Evolutionary conservation across 306 rosid species (phyloP), one percentile per base, ranked within the genome.

Genomic region (Morella rubra): DNA sequence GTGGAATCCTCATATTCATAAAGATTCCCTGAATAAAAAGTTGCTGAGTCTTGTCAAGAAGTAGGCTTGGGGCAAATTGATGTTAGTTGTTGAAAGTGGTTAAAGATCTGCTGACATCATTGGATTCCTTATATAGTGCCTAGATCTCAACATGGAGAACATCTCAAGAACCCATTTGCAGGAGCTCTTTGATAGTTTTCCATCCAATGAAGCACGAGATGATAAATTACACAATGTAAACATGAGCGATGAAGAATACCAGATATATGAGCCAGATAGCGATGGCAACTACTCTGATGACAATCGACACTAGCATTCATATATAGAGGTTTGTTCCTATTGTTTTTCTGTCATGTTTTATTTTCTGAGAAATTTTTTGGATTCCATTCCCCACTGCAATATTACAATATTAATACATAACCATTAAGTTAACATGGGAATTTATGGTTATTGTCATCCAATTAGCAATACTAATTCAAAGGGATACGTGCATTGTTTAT

Each of bases 141-240:
- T 76, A 91, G 97, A 87, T 88, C 58, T 81, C 56, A 86, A 84
- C 75, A 69, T 77, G 79, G 91, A 80, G 13, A 84, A 88, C 80
- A 76, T 91, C 54, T 91, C 98, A 44, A 86, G 93, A 84, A 77
- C 85, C 73, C 96, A 86, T 83, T 79, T 94, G 65, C 97, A 90
- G 82, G 94, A 91, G 84, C 86, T 94, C 46, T 91, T 94, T 80
- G 97, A 77, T 80, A 90, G 93, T 84, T 94, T 93, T 74, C 98
- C 90, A 5, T 76, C 84, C 4, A 53, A 80, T 56, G 85, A 80
- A 60, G 80, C 69, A 71, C 84, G 73, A 54, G 76, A 40, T 4
- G 76, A 80, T 56, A 60, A 79, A 69, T 81, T 14, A n/a, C 84
- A 47, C 12, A 81, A 44, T n/a, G 22, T 22, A 74, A 72, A 74